A percentile compares a stretch with the other conserved stretches of the same genome.
Conservation (phyloP, 1,139 yeast species). For the Pichia sp. region DNA sequence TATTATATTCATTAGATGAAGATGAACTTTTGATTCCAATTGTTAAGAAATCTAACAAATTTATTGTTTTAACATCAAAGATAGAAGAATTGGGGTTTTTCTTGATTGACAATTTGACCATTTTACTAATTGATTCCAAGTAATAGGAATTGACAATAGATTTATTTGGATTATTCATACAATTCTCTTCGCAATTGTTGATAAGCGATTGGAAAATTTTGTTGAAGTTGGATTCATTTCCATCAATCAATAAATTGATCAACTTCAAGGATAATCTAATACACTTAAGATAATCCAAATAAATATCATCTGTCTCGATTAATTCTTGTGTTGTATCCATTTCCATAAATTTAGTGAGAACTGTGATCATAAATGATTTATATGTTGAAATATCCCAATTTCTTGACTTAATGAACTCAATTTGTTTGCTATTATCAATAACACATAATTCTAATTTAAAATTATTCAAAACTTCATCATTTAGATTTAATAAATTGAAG, state of each 20-base stretch:
- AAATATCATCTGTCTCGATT: constrained; percentile 7
- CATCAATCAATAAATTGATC: constrained; percentile 43
- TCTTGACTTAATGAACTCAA: constrained; percentile 33
- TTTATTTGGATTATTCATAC: neutral
- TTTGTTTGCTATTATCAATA: constrained; percentile 41
- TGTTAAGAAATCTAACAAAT: constrained; percentile 23
- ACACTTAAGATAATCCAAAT: constrained; percentile 30
- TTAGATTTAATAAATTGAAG: constrained; percentile 43
- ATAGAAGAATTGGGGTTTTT: constrained; percentile 13
- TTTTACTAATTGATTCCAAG: constrained; percentile 17
- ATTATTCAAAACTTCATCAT: constrained; percentile 39
- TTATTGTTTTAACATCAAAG: constrained; percentile 18
- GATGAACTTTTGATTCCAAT: constrained; percentile 21
- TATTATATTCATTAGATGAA: constrained; percentile 19
- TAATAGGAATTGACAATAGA: constrained; percentile 16
- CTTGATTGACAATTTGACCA: constrained; percentile 23
- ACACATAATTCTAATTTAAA: constrained; percentile 53
- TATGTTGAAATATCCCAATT: constrained; percentile 58
- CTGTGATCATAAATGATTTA: constrained; percentile 45
- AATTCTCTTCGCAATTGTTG: constrained; percentile 12
- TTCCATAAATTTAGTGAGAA: constrained; percentile 42
- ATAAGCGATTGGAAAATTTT: constrained; percentile 32
- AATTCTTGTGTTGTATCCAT: constrained; percentile 25
- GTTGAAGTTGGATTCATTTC: constrained; percentile 48
- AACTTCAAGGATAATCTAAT: constrained; percentile 36